Evolutionary conservation across 345 rosid genomes (phyloP).

Genomic region (Populus tremula): DNA sequence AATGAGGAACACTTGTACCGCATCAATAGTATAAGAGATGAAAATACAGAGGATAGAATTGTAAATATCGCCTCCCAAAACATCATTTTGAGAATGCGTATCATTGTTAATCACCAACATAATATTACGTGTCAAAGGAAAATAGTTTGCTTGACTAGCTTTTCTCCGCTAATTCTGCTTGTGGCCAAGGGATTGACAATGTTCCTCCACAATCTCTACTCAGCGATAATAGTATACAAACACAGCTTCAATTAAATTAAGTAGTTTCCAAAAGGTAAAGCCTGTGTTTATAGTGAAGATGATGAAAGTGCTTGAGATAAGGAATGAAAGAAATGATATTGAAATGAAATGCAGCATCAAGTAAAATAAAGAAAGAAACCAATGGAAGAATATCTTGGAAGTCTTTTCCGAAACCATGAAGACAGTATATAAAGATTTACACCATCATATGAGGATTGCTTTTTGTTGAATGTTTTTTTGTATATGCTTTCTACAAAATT

Average conservation of each 20-base stretch:
- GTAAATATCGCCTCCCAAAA: not conserved
- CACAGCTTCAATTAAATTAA: not conserved
- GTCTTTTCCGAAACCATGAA: no score
- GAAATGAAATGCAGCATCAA: no score
- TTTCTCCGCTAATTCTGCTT: not conserved
- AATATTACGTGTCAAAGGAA: not conserved
- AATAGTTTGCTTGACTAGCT: not conserved
- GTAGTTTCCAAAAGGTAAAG: not conserved
- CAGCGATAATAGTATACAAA: not conserved
- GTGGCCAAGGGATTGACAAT: not conserved
- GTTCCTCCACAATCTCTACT: not conserved
- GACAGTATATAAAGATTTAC: no score
- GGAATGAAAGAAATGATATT: no score
- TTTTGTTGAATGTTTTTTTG: no score
- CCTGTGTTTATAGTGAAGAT: not conserved
- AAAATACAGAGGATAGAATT: not conserved
- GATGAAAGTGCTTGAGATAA: no score
- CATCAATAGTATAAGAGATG: not conserved
- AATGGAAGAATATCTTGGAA: no score
- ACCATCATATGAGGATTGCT: no score
- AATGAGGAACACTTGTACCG: not conserved
- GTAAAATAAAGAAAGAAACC: no score
- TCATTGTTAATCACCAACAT: not conserved
- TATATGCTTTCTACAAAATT: no score
- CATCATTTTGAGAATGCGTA: not conserved